phyloP scores from a whole-genome alignment of 2,329 filamentous ascomycete genomes.

The Colletotrichum sp. region DNA sequence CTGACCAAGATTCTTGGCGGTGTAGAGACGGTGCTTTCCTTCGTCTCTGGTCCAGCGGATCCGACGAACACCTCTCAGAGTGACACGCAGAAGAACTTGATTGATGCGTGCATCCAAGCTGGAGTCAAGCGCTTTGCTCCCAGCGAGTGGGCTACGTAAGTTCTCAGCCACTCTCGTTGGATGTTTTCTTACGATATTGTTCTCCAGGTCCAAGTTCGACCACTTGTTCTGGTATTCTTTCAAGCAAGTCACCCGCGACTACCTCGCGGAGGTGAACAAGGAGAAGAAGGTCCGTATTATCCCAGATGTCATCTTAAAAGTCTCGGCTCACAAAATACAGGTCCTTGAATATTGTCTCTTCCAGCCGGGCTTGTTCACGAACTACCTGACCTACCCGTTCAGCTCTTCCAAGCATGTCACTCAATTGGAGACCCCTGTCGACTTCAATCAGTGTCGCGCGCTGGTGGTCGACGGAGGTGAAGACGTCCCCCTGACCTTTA shows the following conservation, averaged over 20 bases:
- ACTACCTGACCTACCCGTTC: slow-evolving; percentile 59
- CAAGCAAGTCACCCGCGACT: slow-evolving; percentile 54
- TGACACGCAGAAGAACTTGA: slow-evolving; percentile 56
- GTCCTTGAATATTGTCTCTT: slow-evolving; percentile 62
- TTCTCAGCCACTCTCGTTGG: background rate
- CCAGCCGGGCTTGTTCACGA: slow-evolving; percentile 57
- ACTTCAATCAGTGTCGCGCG: slow-evolving; percentile 45
- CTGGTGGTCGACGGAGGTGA: slow-evolving; percentile 47
- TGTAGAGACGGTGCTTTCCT: slow-evolving; percentile 58
- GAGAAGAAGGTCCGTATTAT: slow-evolving; percentile 39
- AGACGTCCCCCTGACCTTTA: slow-evolving; percentile 46
- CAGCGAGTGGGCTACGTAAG: slow-evolving; percentile 59
- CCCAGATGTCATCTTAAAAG: fast-evolving
- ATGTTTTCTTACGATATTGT: background rate
- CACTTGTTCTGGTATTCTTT: slow-evolving; percentile 52
- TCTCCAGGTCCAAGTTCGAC: slow-evolving; percentile 24
- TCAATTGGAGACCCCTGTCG: slow-evolving; percentile 39
- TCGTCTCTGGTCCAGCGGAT: slow-evolving; percentile 36
- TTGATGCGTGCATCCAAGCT: slow-evolving; percentile 63
- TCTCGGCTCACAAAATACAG: slow-evolving; percentile 28
- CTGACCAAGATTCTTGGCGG: slow-evolving; percentile 45
- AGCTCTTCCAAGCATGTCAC: slow-evolving; percentile 49
- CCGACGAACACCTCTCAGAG: slow-evolving; percentile 46
- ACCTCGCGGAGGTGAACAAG: slow-evolving; percentile 56
- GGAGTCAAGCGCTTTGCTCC: slow-evolving; percentile 67